Base-by-base conservation (phyloP, 495 filamentous ascomycete genomes). In the Hyphodiscus hymeniophilus region DNA sequence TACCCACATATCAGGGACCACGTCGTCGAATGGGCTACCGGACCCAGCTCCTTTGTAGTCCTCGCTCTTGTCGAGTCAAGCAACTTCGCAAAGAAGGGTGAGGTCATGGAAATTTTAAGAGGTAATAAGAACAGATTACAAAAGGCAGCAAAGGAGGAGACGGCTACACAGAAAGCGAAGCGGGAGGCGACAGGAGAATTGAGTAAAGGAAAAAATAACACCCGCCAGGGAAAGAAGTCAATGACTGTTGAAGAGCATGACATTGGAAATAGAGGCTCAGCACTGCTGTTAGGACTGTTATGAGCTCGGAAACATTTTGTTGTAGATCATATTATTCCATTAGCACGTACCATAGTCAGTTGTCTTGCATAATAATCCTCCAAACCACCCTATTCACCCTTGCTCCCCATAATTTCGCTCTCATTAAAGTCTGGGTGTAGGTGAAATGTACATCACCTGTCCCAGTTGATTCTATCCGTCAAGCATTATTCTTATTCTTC, bases 21-120 rank as follows among this genome's bases (percentile, higher is more conserved):
- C 38, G 67, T 94, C 33, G 57, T 89, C 55, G 64, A 79, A n/a
- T 98, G 92, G 92, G 94, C 94, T 0, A 87, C 78, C 0, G 84
- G 91, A 2, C 71, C 77, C 1, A 85, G 87, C 45, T 81, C 80
- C 1, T 97, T 94, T 55, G 83, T 94, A 11, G 73, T 94, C 12
- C 71, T 96, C 17, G 82, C 75, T 1, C 63, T 98, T 41, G 54
- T 89, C 12, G 94, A 97, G 65, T 77, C 84, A 2, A 76, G 82
- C 3, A 84, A 84, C 41, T 96, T 95, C 57, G 67, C 71, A 18
- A 69, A 77, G 54, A 79, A 76, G 61, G 67, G 67, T 13, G 81
- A 85, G 45, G 63, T 94, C 26, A 56, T 82, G 48, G 74, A 80
- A 59, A 72, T 66, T 3, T 66, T 94, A 49, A 79, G 77, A 62